phyloP scores from a whole-genome alignment of 257 asterid species.

The Solanum raphanifolium region DNA sequence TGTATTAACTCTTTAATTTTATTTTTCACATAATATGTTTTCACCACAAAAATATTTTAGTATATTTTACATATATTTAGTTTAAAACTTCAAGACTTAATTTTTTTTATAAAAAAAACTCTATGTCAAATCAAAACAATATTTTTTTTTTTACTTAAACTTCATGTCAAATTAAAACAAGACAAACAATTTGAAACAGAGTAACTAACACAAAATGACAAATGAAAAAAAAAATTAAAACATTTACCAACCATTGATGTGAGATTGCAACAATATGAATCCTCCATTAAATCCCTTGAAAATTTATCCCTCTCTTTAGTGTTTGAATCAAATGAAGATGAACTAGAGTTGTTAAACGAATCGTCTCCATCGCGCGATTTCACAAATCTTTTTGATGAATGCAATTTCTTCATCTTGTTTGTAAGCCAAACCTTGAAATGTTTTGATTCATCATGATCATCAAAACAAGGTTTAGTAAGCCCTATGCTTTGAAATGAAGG shows the following conservation, averaged over 20 bases:
- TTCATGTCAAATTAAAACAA: background rate
- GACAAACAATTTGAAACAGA: background rate
- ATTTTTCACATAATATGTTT: no score
- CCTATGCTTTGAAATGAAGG: constrained; percentile 44
- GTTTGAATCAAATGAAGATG: constrained; percentile 20
- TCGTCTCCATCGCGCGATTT: background rate
- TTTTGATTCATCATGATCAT: constrained; percentile 5
- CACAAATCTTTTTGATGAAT: background rate
- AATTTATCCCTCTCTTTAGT: constrained; percentile 6
- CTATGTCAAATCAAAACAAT: no score
- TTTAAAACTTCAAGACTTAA: background rate
- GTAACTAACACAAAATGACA: background rate
- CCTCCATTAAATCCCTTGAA: constrained; percentile 16
- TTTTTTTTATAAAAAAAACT: no score
- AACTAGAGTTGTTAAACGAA: constrained; percentile 18
- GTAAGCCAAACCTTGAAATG: constrained; percentile 11
- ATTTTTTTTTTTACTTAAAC: no score
- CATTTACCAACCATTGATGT: constrained; percentile 33
- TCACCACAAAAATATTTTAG: background rate
- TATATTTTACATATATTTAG: background rate
- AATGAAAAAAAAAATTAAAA: background rate
- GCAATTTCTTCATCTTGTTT: constrained; percentile 8
- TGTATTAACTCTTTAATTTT: no score
- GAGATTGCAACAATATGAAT: constrained; percentile 32
- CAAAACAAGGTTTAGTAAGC: constrained; percentile 36